These are phyloP conservation scores for Inonotus hispidus DNA, from an alignment of 1,284 basidiomycete species.

Conservation along the genomic window DNA sequence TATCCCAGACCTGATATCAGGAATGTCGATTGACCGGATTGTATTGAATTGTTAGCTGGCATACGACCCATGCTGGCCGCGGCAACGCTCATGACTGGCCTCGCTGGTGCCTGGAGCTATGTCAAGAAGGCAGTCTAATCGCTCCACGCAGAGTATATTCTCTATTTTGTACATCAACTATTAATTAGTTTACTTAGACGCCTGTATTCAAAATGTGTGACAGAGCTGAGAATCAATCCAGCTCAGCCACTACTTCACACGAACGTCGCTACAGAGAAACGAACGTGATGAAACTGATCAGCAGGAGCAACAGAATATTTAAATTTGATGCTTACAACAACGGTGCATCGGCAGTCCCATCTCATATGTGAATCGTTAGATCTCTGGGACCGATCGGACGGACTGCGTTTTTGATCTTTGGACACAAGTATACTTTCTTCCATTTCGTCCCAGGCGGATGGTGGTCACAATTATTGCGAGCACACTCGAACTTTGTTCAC, in stretches of 20 bases:
- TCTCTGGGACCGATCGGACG: constrained; percentile 5
- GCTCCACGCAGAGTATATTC: constrained; percentile 8
- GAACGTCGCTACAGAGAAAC: neutral
- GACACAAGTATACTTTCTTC: constrained; percentile 12
- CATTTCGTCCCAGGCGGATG: constrained; percentile 15
- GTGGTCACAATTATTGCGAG: constrained; percentile 10
- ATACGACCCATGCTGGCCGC: constrained; percentile 85
- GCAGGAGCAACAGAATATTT: constrained; percentile 3
- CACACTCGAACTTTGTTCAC: constrained; percentile 13
- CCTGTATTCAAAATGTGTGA: constrained; percentile 3
- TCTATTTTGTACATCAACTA: constrained; percentile 11
- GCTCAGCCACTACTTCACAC: constrained; percentile 2
- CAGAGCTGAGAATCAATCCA: neutral
- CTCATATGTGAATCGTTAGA: neutral
- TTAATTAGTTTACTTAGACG: constrained; percentile 18
- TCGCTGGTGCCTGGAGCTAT: constrained; percentile 89
- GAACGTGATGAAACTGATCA: constrained; percentile 9
- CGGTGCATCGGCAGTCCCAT: neutral
- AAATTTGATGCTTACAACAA: constrained; percentile 6
- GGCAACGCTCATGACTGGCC: constrained; percentile 81
- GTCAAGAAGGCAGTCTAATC: constrained; percentile 74
- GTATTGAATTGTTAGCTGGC: constrained; percentile 60
- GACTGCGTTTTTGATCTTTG: neutral
- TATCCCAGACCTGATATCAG: constrained; percentile 32
- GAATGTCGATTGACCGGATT: constrained; percentile 5